Base-by-base conservation (phyloP, 306 rosid species). In the Albizia julibrissin region DNA sequence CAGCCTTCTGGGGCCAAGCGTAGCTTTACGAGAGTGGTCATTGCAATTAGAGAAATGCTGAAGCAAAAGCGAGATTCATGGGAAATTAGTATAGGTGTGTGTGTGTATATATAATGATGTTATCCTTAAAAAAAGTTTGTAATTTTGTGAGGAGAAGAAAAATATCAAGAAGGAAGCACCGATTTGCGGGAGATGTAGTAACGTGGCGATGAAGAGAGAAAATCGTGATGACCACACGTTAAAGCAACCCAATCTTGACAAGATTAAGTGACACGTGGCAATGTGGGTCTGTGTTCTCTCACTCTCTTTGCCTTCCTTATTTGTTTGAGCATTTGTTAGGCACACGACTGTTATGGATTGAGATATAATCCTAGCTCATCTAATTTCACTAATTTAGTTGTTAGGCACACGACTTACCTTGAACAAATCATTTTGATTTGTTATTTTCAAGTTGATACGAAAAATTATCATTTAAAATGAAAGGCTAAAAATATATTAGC, bases 201-300 rank as follows among this genome's bases (percentile, higher is more conserved):
- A 65, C 78, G 88, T 69, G 64, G 82, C 29, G 75, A 26, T 74
- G 78, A 80, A 90, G 85, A 79, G 58, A 71, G 87, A 44, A 78
- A 84, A 86, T 40, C 71, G 97, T 91, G 98, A 90, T 69, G 90
- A 85, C 98, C 98, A 93, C 98, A 95, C 97, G 97, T 91, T 91
- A 29, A 68, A 83, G 91, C 82, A 93, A 88, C 88, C 92, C 80
- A 33, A 93, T 91, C 96, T 80, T 24, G 80, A 13, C 42, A 61
- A 7, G 76, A 40, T 78, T 47, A 1, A 24, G 15, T 47, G 87
- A 86, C 94, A 89, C 98, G 92, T 94, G 91, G 86, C 88, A 19
- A 6, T 10, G 75, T 84, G 76, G 85, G 91, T 69, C 84, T 78
- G 13, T 44, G 39, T 71, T 61, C 13, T 19, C 8, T n/a, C 52